These are phyloP conservation scores for Protea cynaroides DNA, from an alignment of 164 flowering plant genomes.

Conservation along the genomic window DNA sequence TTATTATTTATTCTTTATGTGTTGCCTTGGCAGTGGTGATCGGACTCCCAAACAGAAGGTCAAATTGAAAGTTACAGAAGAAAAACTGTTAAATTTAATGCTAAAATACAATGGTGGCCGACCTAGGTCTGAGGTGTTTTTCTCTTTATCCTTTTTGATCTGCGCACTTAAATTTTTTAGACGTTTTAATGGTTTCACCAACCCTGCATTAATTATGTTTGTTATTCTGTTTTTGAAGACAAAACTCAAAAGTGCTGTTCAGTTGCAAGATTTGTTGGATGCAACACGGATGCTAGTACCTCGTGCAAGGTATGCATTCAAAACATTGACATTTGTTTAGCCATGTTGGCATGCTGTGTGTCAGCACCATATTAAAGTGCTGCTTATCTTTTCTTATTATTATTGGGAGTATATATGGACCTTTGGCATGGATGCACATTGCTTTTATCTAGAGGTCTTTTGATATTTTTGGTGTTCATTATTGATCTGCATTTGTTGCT, in stretches of 20 bases:
- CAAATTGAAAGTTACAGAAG: conserved; percentile 94
- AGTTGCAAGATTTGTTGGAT: conserved; percentile 97
- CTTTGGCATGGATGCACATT: no score
- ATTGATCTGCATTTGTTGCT: no score
- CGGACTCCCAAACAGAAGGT: conserved; percentile 99
- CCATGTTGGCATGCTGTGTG: no score
- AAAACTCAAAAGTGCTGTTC: conserved; percentile 97
- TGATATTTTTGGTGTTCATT: no score
- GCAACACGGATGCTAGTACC: conserved; percentile 97
- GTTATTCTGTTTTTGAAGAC: conserved; percentile 47
- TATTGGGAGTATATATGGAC: no score
- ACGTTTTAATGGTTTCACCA: background rate
- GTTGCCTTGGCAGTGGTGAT: conserved; percentile 67
- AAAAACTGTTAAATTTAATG: conserved; percentile 87
- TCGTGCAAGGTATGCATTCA: conserved; percentile 51
- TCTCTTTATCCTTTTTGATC: conserved; percentile 3
- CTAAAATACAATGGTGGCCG: conserved; percentile 91
- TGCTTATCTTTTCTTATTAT: no score
- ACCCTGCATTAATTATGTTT: background rate
- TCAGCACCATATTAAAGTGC: no score
- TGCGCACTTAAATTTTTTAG: background rate
- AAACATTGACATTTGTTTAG: no score
- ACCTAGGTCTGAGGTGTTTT: conserved; percentile 80
- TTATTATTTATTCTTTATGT: conserved; percentile 3
- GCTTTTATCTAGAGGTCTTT: no score